Evolutionary conservation across 2,329 filamentous ascomycete genomes (phyloP).

Genomic region (Calonectria pseudoreteaudii): DNA sequence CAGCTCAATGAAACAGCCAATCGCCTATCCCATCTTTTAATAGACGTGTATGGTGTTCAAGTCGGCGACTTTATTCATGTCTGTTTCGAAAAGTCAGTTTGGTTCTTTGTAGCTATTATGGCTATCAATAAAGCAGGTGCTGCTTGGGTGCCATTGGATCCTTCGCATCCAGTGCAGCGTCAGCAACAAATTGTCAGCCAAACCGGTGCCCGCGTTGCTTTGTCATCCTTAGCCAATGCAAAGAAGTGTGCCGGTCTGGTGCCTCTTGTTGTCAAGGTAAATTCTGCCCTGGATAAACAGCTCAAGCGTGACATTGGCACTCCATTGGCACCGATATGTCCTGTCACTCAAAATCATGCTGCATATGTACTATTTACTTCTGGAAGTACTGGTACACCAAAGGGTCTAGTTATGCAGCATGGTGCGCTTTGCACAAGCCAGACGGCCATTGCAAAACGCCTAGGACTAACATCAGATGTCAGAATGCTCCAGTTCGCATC

Average conservation of each 20-base stretch:
- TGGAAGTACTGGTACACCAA: slow-evolving; percentile 41
- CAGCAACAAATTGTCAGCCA: background rate
- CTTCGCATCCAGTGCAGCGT: background rate
- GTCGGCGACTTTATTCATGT: slow-evolving; percentile 10
- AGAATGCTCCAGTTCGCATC: slow-evolving; percentile 24
- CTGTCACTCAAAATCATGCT: background rate
- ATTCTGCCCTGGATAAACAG: background rate
- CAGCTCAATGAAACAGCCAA: slow-evolving; percentile 21
- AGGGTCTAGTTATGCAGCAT: slow-evolving; percentile 38
- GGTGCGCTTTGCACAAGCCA: slow-evolving; percentile 24
- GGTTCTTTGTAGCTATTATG: slow-evolving; percentile 21
- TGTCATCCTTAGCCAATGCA: background rate
- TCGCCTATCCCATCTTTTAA: slow-evolving; percentile 14
- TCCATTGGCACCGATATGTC: background rate
- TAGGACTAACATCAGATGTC: slow-evolving; percentile 9
- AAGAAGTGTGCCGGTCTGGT: background rate
- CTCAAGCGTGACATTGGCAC: background rate
- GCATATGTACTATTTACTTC: slow-evolving; percentile 39
- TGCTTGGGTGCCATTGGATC: slow-evolving; percentile 8
- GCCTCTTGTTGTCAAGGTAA: background rate
- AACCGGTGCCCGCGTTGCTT: background rate
- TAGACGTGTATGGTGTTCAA: slow-evolving; percentile 9
- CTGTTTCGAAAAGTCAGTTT: slow-evolving; percentile 30
- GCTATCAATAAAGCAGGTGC: slow-evolving; percentile 8
- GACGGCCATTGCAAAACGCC: background rate